These are phyloP conservation scores for Corchorus olitorius DNA, from an alignment of 345 rosid species.

Conservation along the genomic window DNA sequence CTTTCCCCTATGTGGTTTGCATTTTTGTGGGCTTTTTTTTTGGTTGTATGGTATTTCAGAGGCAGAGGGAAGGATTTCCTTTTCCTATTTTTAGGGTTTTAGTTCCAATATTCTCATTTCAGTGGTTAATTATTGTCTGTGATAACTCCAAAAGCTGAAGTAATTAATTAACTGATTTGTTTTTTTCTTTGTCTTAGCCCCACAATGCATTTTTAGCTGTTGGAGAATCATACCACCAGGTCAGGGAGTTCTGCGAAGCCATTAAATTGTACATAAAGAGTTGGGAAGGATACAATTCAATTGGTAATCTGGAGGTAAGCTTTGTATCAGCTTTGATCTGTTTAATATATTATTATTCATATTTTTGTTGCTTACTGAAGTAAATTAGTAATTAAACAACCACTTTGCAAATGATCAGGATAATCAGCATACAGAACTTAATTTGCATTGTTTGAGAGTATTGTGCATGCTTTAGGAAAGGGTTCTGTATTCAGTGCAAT, in stretches of 20 bases:
- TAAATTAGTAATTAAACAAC: slow-evolving; percentile 9
- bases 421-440: slow-evolving; percentile 2
- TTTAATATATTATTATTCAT: slow-evolving; percentile 6
- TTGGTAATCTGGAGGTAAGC: slow-evolving; percentile 81
- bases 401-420: slow-evolving; percentile 6
- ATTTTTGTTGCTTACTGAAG: slow-evolving; percentile 14
- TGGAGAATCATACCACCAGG: slow-evolving; percentile 89
- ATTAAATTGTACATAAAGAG: slow-evolving; percentile 73
- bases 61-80: too few species aligned
- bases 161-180: too few species aligned
- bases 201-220: slow-evolving; percentile 71
- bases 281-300: slow-evolving; percentile 67
- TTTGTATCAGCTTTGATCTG: slow-evolving; percentile 25
- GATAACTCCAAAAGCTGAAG: too few species aligned
- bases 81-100: too few species aligned
- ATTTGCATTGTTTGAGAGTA: slow-evolving; percentile 3
- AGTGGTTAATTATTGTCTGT: too few species aligned
- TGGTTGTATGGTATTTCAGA: too few species aligned
- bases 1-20: too few species aligned
- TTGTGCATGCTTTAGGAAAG: slow-evolving; percentile 12
- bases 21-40: too few species aligned
- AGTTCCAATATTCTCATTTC: too few species aligned
- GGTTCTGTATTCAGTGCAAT: background rate
- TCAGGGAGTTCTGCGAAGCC: slow-evolving; percentile 72
- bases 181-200: too few species aligned